Conservation (phyloP, 495 filamentous ascomycete genomes). For the Aspergillus saccharolyticus region DNA sequence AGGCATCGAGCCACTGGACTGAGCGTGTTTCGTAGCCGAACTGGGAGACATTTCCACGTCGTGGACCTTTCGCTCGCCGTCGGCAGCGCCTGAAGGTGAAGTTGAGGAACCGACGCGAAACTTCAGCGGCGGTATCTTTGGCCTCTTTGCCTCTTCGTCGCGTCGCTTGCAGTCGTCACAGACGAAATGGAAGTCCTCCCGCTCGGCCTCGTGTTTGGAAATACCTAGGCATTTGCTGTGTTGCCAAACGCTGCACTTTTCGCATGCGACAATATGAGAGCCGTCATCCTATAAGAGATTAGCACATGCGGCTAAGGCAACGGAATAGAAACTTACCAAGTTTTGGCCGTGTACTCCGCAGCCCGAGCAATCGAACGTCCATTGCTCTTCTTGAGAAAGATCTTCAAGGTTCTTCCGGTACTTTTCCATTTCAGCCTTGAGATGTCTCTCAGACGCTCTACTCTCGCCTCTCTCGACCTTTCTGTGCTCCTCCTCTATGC, state of each 20-base stretch:
- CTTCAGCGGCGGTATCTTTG: slow-evolving; percentile 69
- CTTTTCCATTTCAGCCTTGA: slow-evolving; percentile 71
- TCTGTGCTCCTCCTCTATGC: slow-evolving; percentile 71
- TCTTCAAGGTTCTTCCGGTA: slow-evolving; percentile 67
- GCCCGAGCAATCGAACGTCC: slow-evolving; percentile 87
- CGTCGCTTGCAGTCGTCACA: slow-evolving; percentile 71
- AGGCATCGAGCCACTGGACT: slow-evolving; percentile 16
- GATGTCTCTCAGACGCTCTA: slow-evolving; percentile 70
- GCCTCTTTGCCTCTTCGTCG: slow-evolving; percentile 56
- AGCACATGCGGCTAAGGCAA: background rate
- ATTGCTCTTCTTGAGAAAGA: slow-evolving; percentile 73
- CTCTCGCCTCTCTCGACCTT: slow-evolving; percentile 57
- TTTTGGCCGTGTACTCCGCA: slow-evolving; percentile 87
- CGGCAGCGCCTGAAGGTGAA: slow-evolving; percentile 33
- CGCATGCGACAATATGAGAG: slow-evolving; percentile 89
- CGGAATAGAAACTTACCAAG: slow-evolving; percentile 40
- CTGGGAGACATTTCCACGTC: slow-evolving; percentile 6
- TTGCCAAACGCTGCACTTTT: slow-evolving; percentile 93
- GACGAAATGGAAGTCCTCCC: slow-evolving; percentile 84
- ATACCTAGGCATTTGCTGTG: slow-evolving; percentile 88
- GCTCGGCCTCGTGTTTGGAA: slow-evolving; percentile 67
- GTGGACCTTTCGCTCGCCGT: slow-evolving; percentile 15
- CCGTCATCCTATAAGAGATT: slow-evolving; percentile 68
- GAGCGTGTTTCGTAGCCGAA: slow-evolving; percentile 31
- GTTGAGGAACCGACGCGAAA: slow-evolving; percentile 53